Conservation (phyloP, 2,329 filamentous ascomycete species). For the Capronia americana region DNA sequence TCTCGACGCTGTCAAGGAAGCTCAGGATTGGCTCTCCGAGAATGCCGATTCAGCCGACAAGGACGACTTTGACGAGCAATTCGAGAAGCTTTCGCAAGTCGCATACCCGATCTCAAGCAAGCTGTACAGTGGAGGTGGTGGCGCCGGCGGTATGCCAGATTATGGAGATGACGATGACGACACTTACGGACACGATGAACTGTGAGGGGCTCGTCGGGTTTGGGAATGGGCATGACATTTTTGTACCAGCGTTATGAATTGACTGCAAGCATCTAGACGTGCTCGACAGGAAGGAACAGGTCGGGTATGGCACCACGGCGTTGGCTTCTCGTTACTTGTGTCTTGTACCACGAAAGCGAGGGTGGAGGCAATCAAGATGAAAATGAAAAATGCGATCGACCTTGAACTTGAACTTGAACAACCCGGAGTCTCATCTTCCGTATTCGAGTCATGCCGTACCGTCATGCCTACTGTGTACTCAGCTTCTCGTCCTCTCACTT, state of each 20-base stretch:
- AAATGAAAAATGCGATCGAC: not conserved
- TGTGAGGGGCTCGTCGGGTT: slow-evolving; percentile 54
- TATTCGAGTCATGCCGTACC: not conserved
- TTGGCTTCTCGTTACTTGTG: slow-evolving; percentile 18
- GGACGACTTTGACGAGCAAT: slow-evolving; percentile 99
- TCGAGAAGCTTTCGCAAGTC: slow-evolving; percentile 96
- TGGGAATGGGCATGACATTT: slow-evolving; percentile 12
- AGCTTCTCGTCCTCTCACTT: no score
- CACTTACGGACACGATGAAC: slow-evolving; percentile 73
- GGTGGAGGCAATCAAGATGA: slow-evolving; percentile 12
- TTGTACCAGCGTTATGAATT: slow-evolving; percentile 29
- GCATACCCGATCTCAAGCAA: slow-evolving; percentile 99
- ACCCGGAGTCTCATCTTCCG: not conserved
- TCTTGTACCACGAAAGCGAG: slow-evolving; percentile 10
- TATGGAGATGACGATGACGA: slow-evolving; percentile 68
- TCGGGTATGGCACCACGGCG: slow-evolving; percentile 17
- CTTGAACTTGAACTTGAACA: not conserved
- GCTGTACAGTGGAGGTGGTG: slow-evolving; percentile 76
- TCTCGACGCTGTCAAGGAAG: slow-evolving; percentile 94
- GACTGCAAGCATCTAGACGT: slow-evolving; percentile 32
- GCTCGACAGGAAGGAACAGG: slow-evolving; percentile 15
- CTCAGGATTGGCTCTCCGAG: slow-evolving; percentile 95
- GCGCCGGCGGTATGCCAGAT: slow-evolving; percentile 66
- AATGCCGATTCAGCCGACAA: slow-evolving; percentile 82
- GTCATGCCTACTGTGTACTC: no score